Conservation (phyloP, 1,139 yeast species). For the Suhomyces bribrorum region DNA sequence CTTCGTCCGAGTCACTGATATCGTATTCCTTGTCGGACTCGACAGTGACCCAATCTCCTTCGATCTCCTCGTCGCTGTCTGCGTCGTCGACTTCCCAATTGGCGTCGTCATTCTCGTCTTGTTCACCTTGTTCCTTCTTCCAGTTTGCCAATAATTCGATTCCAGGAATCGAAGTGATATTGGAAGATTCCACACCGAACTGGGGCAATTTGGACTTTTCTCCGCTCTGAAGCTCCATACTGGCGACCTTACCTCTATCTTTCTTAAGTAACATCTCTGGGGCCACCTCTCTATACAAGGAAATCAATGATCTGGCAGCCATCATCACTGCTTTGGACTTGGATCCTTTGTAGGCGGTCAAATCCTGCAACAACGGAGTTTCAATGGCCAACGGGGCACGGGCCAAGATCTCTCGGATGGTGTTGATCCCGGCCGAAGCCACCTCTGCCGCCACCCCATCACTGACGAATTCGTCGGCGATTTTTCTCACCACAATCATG, state of each 20-base stretch:
- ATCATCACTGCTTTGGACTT: conserved; percentile 90
- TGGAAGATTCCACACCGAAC: conserved; percentile 71
- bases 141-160: conserved; percentile 86
- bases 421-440: conserved; percentile 95
- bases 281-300: conserved; percentile 88
- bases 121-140: conserved; percentile 71
- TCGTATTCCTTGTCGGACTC: conserved; percentile 63
- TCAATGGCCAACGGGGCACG: conserved; percentile 96
- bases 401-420: conserved; percentile 87
- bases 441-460: conserved; percentile 98
- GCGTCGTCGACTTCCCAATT: conserved; percentile 46
- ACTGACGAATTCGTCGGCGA: conserved; percentile 96
- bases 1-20: conserved; percentile 51
- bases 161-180: conserved; percentile 78
- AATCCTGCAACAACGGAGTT: conserved; percentile 79
- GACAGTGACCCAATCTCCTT: conserved; percentile 62
- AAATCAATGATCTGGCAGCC: conserved; percentile 90
- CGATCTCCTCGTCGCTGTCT: conserved; percentile 51
- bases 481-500: conserved; percentile 75
- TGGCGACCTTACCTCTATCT: conserved; percentile 90
- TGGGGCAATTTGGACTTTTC: conserved; percentile 46
- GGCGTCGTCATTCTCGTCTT: conserved; percentile 37
- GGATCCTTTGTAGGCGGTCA: conserved; percentile 87
- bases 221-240: conserved; percentile 72
- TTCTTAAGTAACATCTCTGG: conserved; percentile 91